Base-by-base conservation (phyloP, 371 early-diverging fungal species). In the Haplosporangium sp. region DNA sequence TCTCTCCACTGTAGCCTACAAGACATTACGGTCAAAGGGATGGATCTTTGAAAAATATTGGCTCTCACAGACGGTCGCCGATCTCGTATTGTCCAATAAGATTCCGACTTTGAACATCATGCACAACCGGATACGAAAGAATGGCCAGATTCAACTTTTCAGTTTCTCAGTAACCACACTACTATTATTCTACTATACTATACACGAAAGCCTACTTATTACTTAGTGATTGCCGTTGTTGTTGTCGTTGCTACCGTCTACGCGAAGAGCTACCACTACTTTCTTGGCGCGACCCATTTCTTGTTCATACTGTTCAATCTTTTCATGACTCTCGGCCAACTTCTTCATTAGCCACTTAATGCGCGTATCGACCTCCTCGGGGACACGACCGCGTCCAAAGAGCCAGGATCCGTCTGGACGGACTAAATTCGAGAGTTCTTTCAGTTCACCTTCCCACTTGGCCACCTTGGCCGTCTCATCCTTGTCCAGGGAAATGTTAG, bases 371-470 rank as follows among this genome's bases (percentile, higher is more conserved):
- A 92, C 82, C 37, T 90, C 89, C 21, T 85, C 80, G 37, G 90
- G 90, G 5, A 86, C 83, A 52, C 80, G 61, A 7, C 87, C 87
- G 3, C 82, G 74, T 46, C 85, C 83, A 67, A 79, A 70, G 61
- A 84, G 41, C 79, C 76, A 73, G 5, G 76, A 69, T 12, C 80
- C 76, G 50, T 69, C 83, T 52, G 63, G 63, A 20, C 73, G 74
- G 52, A 81, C 80, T 2, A 86, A 73, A 18, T 75, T 70, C 12
- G 87, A 84, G 16, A 89, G 66, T 29, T 82, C 82, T 10, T 65
- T 68, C n/a, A 96, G 84, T 66, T 94, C 95, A 6, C 87, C 88
- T 71, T 95, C 94, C 59, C 84, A 86, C 59, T 89, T 89, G 57
- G 82, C 69, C 55, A 97, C 86, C 51, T 90, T 91, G 37, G 81